Conservation (phyloP, 1,284 basidiomycete genomes). For the Agaricales sp. region DNA sequence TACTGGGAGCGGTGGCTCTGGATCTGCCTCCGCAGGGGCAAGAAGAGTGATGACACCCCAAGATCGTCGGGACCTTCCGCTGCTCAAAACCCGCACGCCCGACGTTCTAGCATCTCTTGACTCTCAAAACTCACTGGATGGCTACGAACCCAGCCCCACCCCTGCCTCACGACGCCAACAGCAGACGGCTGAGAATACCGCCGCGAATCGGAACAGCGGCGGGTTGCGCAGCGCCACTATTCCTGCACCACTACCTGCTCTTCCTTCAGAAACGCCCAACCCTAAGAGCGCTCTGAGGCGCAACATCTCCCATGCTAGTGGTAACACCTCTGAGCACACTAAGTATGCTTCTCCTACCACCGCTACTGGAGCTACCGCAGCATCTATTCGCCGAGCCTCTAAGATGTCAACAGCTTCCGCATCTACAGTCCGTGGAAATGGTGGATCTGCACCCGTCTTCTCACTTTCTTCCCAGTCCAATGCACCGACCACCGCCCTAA, state of each 20-base stretch:
- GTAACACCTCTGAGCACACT: conserved; percentile 49
- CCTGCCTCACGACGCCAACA: conserved; percentile 33
- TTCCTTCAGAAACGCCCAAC: too few species aligned
- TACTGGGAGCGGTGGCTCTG: background rate
- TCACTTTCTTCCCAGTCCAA: conserved; percentile 39
- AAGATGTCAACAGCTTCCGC: conserved; percentile 39
- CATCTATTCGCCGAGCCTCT: conserved; percentile 26
- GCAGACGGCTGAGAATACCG: conserved; percentile 6
- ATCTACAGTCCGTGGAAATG: conserved; percentile 38
- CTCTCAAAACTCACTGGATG: conserved; percentile 24
- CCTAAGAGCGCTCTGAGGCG: conserved; percentile 25
- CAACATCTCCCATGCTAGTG: conserved; percentile 33
- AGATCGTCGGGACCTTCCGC: conserved; percentile 8
- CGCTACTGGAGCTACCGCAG: conserved; percentile 18
- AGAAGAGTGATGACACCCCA: background rate
- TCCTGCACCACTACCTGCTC: too few species aligned
- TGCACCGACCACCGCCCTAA: conserved; percentile 54
- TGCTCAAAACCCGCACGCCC: conserved; percentile 8
- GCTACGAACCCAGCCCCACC: conserved; percentile 56
- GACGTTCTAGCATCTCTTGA: conserved; percentile 31
- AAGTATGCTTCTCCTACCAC: conserved; percentile 39
- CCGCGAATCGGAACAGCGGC: too few species aligned
- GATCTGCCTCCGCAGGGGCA: background rate
- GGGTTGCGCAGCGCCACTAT: too few species aligned
- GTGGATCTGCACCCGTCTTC: conserved; percentile 30